Base-by-base conservation (phyloP, 345 rosid species). In the Arabis hirsuta region DNA sequence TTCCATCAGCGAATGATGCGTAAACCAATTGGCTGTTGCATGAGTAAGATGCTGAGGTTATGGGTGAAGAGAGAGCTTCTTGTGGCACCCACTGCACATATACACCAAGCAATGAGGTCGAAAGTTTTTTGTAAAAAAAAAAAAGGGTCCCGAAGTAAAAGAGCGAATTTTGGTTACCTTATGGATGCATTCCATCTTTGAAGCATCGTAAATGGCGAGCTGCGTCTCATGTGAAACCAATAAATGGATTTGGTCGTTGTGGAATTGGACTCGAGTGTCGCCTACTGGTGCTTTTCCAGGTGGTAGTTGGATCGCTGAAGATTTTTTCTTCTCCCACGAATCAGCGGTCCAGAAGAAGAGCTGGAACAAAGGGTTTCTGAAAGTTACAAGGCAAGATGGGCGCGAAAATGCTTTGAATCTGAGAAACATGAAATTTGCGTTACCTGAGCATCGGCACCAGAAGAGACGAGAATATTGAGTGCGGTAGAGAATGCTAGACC, bases 381-480 rank as follows among this genome's bases (percentile, higher is more conserved):
- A 13, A 12, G 45, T 24, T 4, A 4, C 44, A 9, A 3, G 67
- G 48, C 12, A 19, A 50, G 39, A 48, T 14, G 55, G 2, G 60
- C 6, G 2, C 3, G n/a, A n/a, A 1, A 51, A 26, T 31, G 47
- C 55, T 42, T 31, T 42, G 45, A 48, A 60, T 24, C n/a, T 16
- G 7, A 20, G 51, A 69, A 38, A 46, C 55, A 31, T 24, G 47
- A 43, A 16, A 12, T 27, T 12, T 29, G 12, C 5, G 73, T 81
- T 59, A 88, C 98, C 88, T 87, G 96, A 76, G 96, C 87, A 85
- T 92, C 98, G 12, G 93, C 96, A 32, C 96, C 98, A 4, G 96
- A 84, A 19, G 98, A 92, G 57, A 90, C 90, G 13, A 92, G 80
- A 48, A 78, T 68, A 62, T 86, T 88, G 52, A 86, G 84, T 47